Evolutionary conservation across 345 rosid genomes (phyloP), one percentile per base, ranked within the genome.

Genomic region (Dipteronia sinensis): DNA sequence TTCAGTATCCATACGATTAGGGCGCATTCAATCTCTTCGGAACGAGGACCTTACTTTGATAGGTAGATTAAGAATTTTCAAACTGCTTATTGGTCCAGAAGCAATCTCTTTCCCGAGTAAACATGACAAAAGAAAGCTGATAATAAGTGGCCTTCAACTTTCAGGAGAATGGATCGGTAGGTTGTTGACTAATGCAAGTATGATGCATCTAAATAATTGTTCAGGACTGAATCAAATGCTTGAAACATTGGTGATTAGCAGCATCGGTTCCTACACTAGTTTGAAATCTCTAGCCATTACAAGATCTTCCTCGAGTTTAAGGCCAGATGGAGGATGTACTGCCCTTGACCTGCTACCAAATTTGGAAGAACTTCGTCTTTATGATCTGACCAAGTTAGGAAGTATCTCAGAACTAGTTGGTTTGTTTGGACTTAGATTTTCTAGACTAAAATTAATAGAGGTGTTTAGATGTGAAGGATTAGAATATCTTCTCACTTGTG

Each of bases 231-330:
- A 73, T 66, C 71, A 69, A 58, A 76, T 80, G 83, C 69, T 79
- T 44, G 77, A 83, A 64, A 77, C 68, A 71, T 77, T 83, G 71
- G 75, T 75, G 16, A 80, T 80, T 49, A 34, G 6, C 40, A 23
- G 74, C 70, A 77, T 80, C 62, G 34, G 38, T 34, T 34, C 38
- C 38, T 34, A 4, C 38, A 34, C 67, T 29, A 22, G 44, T 42
- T 40, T 80, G 65, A 80, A 72, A 66, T 83, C 84, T 47, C 72
- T 83, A n/a, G 75, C 82, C 1, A 63, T 80, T 23, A 77, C 79
- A 20, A 29, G 63, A 17, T 79, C 74, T 34, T 4, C 6, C 38
- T 34, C 6, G 4, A 34, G 0, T 34, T 34, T 34, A 0, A 4
- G 38, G 38, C 38, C 6, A 34, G 38, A 6, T 34, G 38, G 38